phyloP scores from a whole-genome alignment of 768 basidiomycete species.

The Trametopsis cervina region DNA sequence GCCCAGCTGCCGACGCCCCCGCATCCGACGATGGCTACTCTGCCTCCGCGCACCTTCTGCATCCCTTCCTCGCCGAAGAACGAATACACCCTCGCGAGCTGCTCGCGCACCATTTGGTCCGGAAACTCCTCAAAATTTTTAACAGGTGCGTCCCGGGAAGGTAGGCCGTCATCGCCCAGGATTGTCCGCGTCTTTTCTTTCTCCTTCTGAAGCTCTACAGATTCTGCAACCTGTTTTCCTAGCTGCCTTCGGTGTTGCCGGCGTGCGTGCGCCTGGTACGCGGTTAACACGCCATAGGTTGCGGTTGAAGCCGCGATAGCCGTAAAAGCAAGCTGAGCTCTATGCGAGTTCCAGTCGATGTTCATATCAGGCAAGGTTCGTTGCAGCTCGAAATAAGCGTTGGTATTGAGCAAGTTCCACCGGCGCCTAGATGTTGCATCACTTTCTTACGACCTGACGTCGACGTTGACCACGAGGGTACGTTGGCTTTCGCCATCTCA shows the following conservation, averaged over 20 bases:
- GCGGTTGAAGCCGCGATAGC: slow-evolving; percentile 59
- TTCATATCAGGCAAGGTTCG: too few relatives aligned
- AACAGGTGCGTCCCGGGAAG: neutral
- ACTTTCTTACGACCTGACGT: too few relatives aligned
- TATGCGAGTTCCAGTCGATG: slow-evolving; percentile 40
- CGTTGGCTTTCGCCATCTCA: too few relatives aligned
- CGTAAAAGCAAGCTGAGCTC: slow-evolving; percentile 55
- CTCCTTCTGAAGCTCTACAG: slow-evolving; percentile 28
- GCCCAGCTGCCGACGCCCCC: slow-evolving; percentile 98
- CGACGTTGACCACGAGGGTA: too few relatives aligned
- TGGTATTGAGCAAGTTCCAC: too few relatives aligned
- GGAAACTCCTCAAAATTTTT: slow-evolving; percentile 3
- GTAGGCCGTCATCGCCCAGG: neutral
- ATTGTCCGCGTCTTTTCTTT: slow-evolving; percentile 4
- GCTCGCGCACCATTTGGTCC: slow-evolving; percentile 75
- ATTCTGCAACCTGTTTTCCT: slow-evolving; percentile 47
- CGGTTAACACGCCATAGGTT: slow-evolving; percentile 53
- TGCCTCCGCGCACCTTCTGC: slow-evolving; percentile 62
- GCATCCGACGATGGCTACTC: slow-evolving; percentile 87
- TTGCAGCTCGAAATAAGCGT: too few relatives aligned
- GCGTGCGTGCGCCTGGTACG: slow-evolving; percentile 44
- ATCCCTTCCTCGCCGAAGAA: slow-evolving; percentile 92
- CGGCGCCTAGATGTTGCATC: too few relatives aligned
- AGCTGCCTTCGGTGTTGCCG: slow-evolving; percentile 45
- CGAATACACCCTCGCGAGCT: slow-evolving; percentile 88